These are phyloP conservation scores for Cinchona pubescens DNA, from an alignment of 257 asterid species.

Conservation along the genomic window DNA sequence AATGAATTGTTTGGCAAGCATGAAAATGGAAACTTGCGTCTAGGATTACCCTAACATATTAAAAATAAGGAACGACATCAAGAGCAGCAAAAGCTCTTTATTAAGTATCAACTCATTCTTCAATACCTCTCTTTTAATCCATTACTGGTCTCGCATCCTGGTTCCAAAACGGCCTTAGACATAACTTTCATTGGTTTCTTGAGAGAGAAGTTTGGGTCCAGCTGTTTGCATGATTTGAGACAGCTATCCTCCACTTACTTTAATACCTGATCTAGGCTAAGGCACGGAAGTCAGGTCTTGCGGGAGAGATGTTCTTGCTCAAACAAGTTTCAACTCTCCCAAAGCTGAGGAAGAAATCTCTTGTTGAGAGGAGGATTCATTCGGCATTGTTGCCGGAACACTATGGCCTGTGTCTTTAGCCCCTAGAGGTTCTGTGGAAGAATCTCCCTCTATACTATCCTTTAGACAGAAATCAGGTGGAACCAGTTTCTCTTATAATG, in stretches of 20 bases:
- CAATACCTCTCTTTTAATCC: not conserved
- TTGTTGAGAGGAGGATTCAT: conserved; percentile 8
- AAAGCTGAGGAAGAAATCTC: conserved; percentile 29
- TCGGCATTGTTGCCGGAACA: conserved; percentile 5
- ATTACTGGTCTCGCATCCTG: conserved; percentile 37
- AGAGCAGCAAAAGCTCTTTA: not conserved
- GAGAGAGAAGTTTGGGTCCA: conserved; percentile 45
- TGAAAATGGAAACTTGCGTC: not conserved
- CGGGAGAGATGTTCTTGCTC: conserved; percentile 18
- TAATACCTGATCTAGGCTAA: conserved; percentile 26
- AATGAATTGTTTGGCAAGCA: too few species aligned
- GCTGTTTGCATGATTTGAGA: conserved; percentile 38
- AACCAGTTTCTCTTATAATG: too few species aligned
- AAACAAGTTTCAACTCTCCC: conserved; percentile 34
- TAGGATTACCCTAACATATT: too few species aligned
- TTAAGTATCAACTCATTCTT: not conserved
- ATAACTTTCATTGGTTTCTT: conserved; percentile 52
- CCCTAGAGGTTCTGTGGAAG: conserved; percentile 22
- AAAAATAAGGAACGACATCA: not conserved
- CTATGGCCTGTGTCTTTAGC: conserved; percentile 24
- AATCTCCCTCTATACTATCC: too few species aligned
- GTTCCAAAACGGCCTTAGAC: conserved; percentile 44
- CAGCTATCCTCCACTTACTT: conserved; percentile 34
- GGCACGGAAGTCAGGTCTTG: conserved; percentile 28
- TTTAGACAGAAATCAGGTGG: too few species aligned